Percentiles rank a stretch among this genome's conserved stretches.
These are phyloP conservation scores for Stentor coeruleus DNA, from an alignment of 73 alveolate genomes.

Conservation along the genomic window DNA sequence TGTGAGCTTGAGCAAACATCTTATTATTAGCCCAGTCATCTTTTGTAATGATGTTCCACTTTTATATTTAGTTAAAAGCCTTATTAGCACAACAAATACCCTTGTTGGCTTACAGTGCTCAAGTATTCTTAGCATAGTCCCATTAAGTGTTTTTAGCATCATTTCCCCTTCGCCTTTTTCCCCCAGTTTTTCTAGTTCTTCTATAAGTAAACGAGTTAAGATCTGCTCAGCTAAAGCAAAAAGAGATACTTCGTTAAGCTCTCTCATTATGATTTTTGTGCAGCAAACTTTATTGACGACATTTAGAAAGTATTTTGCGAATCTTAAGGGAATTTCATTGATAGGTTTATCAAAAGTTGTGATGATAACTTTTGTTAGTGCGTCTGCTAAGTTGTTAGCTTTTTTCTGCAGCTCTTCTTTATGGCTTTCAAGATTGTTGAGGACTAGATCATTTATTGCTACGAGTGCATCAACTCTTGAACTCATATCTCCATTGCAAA, in stretches of 20 bases:
- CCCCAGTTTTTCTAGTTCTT: constrained; percentile 56
- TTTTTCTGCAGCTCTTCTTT: constrained; percentile 24
- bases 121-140: constrained; percentile 58
- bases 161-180: constrained; percentile 54
- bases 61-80: constrained; percentile 55
- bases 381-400: neutral
- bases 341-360: constrained; percentile 16
- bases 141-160: constrained; percentile 45
- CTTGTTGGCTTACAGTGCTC: constrained; percentile 64
- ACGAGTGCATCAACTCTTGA: neutral
- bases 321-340: constrained; percentile 57
- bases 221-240: constrained; percentile 54
- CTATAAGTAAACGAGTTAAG: constrained; percentile 49
- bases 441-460: neutral
- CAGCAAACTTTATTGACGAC: constrained; percentile 56
- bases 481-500: neutral
- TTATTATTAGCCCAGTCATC: constrained; percentile 42
- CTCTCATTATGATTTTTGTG: constrained; percentile 40
- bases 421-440: constrained; percentile 7
- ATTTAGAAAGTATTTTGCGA: constrained; percentile 59
- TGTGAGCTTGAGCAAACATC: constrained; percentile 53
- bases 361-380: constrained; percentile 1
- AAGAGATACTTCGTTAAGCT: constrained; percentile 38
- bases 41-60: constrained; percentile 43
- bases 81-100: constrained; percentile 44